A percentile compares a stretch with the other conserved stretches of the same genome.
phyloP scores from a whole-genome alignment of 805 yeast genomes.

The Dipodascopsis tothii region DNA sequence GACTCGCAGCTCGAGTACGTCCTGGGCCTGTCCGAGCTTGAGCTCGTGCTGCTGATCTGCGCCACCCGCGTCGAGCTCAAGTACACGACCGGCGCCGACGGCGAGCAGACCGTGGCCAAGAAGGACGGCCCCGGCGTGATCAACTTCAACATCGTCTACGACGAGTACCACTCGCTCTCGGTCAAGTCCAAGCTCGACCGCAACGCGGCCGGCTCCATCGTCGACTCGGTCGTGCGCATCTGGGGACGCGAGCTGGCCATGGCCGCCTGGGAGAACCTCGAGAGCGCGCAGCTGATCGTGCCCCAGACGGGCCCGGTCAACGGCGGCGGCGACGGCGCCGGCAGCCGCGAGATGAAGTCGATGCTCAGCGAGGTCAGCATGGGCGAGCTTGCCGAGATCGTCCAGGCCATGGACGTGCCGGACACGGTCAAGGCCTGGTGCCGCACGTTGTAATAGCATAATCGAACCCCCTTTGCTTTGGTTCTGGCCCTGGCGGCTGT shows the following conservation, averaged over 20 bases:
- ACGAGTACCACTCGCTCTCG: conserved; percentile 48
- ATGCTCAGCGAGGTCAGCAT: conserved; percentile 6
- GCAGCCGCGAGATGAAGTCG: conserved; percentile 4
- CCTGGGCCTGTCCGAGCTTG: conserved; percentile 56
- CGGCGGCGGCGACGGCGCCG: conserved; percentile 14
- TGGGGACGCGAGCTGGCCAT: conserved; percentile 58
- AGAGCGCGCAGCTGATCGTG: conserved; percentile 45
- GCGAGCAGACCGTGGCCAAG: neutral
- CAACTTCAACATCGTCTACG: conserved; percentile 68
- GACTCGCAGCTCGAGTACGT: conserved; percentile 5
- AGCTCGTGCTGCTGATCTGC: conserved; percentile 60
- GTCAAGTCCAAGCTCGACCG: conserved; percentile 19
- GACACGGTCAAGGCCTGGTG: neutral
- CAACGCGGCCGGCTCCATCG: conserved; percentile 42
- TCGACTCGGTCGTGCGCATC: conserved; percentile 34
- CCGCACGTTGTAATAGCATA: neutral
- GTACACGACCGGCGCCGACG: conserved; percentile 24
- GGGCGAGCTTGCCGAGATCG: conserved; percentile 4
- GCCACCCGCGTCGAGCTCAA: conserved; percentile 66
- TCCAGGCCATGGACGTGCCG: neutral
- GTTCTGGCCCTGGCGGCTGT: too few relatives aligned
- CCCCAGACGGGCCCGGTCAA: conserved; percentile 23
- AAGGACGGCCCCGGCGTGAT: conserved; percentile 36
- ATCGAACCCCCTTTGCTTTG: too few relatives aligned
- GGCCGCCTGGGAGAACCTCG: conserved; percentile 68